phyloP scores from a whole-genome alignment of 768 basidiomycete species.

The Tephrocybe sp. region DNA sequence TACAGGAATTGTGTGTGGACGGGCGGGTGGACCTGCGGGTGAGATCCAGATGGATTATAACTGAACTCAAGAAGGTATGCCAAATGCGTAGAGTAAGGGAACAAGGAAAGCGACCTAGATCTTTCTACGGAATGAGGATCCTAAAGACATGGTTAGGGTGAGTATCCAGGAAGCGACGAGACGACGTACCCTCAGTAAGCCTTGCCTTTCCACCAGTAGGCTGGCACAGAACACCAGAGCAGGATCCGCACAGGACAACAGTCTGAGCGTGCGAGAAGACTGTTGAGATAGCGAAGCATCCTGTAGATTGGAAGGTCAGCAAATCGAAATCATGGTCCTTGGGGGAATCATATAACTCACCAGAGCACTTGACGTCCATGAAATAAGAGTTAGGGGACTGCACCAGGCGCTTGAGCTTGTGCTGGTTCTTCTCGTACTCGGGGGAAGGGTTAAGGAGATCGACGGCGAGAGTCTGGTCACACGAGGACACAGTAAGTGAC shows the following conservation, averaged over 20 bases:
- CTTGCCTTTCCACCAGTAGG: constrained; percentile 98
- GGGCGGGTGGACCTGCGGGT: constrained; percentile 9
- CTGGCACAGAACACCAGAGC: constrained; percentile 94
- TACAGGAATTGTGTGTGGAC: constrained; percentile 3
- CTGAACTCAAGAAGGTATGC: constrained; percentile 4
- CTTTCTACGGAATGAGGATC: constrained; percentile 98
- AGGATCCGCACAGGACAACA: constrained; percentile 91
- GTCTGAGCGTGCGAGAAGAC: constrained; percentile 99
- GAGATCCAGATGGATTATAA: constrained; percentile 4
- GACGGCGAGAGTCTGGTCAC: constrained; percentile 83
- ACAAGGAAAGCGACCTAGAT: constrained; percentile 47
- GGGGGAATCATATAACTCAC: constrained; percentile 42
- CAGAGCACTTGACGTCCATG: constrained; percentile 99
- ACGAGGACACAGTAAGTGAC: constrained; percentile 5
- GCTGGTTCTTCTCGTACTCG: constrained; percentile 83
- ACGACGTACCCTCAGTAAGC: constrained; percentile 88
- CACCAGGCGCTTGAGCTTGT: constrained; percentile 99
- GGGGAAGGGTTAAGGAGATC: constrained; percentile 96
- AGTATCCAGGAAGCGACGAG: constrained; percentile 5
- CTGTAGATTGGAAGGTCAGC: constrained; percentile 36
- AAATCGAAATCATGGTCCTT: constrained; percentile 14
- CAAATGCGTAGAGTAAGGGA: constrained; percentile 11
- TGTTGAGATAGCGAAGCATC: constrained; percentile 93
- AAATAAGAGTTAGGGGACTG: constrained; percentile 99
- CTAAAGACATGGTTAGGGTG: constrained; percentile 38